These are phyloP conservation scores for Silene vulgaris DNA, from an alignment of 179 eudicot species.

Conservation along the genomic window DNA sequence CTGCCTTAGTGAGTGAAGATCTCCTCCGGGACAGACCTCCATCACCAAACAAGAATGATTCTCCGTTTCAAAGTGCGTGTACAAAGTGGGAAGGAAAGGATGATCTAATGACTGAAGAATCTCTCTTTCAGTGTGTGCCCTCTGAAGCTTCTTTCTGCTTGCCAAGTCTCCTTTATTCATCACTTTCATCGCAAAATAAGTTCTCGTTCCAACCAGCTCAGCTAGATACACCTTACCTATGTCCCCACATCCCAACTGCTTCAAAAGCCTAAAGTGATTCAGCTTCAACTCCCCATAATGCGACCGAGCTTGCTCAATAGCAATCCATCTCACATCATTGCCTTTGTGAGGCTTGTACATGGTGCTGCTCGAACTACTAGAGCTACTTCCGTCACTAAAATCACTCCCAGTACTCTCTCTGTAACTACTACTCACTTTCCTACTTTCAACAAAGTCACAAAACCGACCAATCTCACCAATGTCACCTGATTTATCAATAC, in stretches of 20 bases:
- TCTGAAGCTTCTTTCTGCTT: slow-evolving; percentile 47
- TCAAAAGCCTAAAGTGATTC: slow-evolving; percentile 49
- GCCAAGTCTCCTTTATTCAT: slow-evolving; percentile 54
- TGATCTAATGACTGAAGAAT: slow-evolving; percentile 50
- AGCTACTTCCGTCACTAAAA: slow-evolving; percentile 49
- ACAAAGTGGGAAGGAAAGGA: slow-evolving; percentile 54
- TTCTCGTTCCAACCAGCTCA: slow-evolving; percentile 46
- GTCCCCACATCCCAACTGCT: slow-evolving; percentile 52
- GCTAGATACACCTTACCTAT: slow-evolving; percentile 51
- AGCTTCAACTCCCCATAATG: slow-evolving; percentile 43
- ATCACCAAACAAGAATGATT: slow-evolving; percentile 54
- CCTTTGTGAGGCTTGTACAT: slow-evolving; percentile 49
- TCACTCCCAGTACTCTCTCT: slow-evolving; percentile 54
- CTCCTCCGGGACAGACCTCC: slow-evolving; percentile 64
- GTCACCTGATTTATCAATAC: neutral
- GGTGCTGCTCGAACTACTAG: slow-evolving; percentile 49
- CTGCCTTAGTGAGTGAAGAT: slow-evolving; percentile 51
- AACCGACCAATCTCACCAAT: neutral
- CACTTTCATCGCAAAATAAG: slow-evolving; percentile 53
- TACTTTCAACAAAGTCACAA: slow-evolving; percentile 39
- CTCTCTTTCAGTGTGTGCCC: slow-evolving; percentile 55
- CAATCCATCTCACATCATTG: slow-evolving; percentile 54
- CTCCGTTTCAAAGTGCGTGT: slow-evolving; percentile 51
- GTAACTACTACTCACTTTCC: slow-evolving; percentile 44
- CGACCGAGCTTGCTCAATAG: slow-evolving; percentile 37